A percentile compares a stretch with the other conserved stretches of the same genome.
Evolutionary conservation across 2,329 filamentous ascomycete genomes (phyloP).

Genomic region (Diaporthe sp.): DNA sequence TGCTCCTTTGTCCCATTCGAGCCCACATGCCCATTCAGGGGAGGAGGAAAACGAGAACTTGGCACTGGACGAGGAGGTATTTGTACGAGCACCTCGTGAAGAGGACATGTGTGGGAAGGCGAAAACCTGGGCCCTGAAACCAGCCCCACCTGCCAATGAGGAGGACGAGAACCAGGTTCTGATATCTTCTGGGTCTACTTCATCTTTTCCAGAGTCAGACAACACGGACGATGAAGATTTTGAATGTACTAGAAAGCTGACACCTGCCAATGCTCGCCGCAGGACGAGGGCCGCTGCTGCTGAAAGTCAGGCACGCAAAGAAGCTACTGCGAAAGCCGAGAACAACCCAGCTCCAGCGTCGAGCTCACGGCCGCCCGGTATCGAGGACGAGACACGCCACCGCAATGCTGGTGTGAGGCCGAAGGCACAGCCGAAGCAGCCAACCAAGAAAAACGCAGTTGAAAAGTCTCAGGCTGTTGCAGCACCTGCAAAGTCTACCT

Average conservation of each 20-base stretch:
- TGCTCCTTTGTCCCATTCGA: too few relatives aligned
- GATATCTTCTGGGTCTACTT: not conserved
- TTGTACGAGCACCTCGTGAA: not conserved
- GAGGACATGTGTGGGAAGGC: not conserved
- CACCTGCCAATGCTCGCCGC: not conserved
- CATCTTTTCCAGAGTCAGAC: not conserved
- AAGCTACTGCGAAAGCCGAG: not conserved
- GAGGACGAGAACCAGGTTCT: not conserved
- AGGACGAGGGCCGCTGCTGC: slow-evolving; percentile 5
- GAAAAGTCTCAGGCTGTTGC: not conserved
- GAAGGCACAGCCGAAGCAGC: not conserved
- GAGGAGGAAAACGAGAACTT: not conserved
- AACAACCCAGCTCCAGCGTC: not conserved
- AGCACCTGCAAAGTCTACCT: not conserved
- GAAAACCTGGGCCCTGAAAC: not conserved
- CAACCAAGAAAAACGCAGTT: too few relatives aligned
- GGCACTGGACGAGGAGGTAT: not conserved
- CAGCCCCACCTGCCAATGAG: not conserved
- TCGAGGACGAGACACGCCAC: not conserved
- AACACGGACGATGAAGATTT: slow-evolving; percentile 10
- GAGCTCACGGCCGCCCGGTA: not conserved
- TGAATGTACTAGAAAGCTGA: not conserved
- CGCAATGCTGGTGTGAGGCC: too few relatives aligned
- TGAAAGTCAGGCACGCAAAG: not conserved
- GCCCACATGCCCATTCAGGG: not conserved